phyloP scores from a whole-genome alignment of 2,329 filamentous ascomycete species.

The Penicillium sp. region DNA sequence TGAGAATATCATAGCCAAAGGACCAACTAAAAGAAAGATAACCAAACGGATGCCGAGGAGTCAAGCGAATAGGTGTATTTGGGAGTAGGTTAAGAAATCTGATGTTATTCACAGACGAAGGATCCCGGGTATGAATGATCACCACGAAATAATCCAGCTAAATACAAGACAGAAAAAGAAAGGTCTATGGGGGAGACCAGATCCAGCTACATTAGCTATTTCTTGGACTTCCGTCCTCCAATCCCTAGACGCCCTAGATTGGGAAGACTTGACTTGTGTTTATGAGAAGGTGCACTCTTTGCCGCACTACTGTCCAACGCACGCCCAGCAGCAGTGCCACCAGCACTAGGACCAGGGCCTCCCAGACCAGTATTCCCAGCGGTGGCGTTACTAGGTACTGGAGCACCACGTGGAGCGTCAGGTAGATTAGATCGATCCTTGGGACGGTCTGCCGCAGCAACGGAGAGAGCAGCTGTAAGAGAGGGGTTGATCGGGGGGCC shows the following conservation, averaged over 20 bases:
- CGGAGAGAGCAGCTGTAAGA: conserved; percentile 33
- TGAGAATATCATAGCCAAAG: not conserved
- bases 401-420: conserved; percentile 33
- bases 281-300: conserved; percentile 44
- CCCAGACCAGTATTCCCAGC: conserved; percentile 39
- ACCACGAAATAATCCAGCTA: conserved; percentile 22
- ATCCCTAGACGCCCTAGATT: conserved; percentile 72
- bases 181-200: not conserved
- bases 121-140: conserved; percentile 12
- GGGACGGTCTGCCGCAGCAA: conserved; percentile 26
- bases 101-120: not conserved
- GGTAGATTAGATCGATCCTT: conserved; percentile 34
- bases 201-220: conserved; percentile 20
- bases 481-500: conserved; percentile 47
- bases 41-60: not conserved
- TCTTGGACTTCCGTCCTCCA: conserved; percentile 57
- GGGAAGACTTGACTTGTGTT: conserved; percentile 62
- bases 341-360: conserved; percentile 12
- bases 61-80: not conserved
- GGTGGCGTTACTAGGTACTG: conserved; percentile 26
- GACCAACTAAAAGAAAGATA: not conserved
- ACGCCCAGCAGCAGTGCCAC: conserved; percentile 47
- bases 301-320: conserved; percentile 16
- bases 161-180: not conserved
- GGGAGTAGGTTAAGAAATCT: not conserved